A percentile compares a stretch with the other conserved stretches of the same genome.
Evolutionary conservation across 129 eudicot species (phyloP).

Genomic region (Logfia minima): DNA sequence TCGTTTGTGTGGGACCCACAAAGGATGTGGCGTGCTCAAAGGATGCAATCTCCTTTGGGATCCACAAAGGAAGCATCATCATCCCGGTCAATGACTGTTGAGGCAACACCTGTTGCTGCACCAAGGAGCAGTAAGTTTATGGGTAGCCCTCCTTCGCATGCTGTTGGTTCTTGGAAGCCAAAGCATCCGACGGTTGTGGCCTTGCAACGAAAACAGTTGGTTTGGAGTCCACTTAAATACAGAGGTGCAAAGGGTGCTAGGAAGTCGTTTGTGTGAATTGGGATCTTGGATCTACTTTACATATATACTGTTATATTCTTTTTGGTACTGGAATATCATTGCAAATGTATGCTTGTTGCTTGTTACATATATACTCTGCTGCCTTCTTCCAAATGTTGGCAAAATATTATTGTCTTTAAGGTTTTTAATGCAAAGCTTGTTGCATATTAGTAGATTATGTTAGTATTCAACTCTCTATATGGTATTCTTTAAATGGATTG

Average conservation of each 20-base stretch:
- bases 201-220: constrained; percentile 59
- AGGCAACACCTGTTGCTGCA: constrained; percentile 52
- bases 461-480: no score
- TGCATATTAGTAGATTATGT: no score
- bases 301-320: background rate
- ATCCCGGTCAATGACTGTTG: constrained; percentile 28
- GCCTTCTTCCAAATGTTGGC: background rate
- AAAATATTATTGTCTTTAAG: no score
- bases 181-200: constrained; percentile 86
- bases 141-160: constrained; percentile 74
- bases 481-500: no score
- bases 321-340: background rate
- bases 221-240: constrained; percentile 56
- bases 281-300: background rate
- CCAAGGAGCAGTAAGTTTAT: constrained; percentile 65
- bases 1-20: constrained; percentile 47
- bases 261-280: background rate
- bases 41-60: constrained; percentile 49
- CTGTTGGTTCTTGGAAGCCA: constrained; percentile 75
- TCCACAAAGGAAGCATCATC: constrained; percentile 15
- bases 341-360: constrained; percentile 4
- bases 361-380: background rate
- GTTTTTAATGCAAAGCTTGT: no score
- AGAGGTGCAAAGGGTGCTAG: background rate
- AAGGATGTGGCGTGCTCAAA: constrained; percentile 14